These are phyloP conservation scores for Aspergillus eucalypticola DNA, from an alignment of 2,329 filamentous ascomycete species.

Conservation along the genomic window DNA sequence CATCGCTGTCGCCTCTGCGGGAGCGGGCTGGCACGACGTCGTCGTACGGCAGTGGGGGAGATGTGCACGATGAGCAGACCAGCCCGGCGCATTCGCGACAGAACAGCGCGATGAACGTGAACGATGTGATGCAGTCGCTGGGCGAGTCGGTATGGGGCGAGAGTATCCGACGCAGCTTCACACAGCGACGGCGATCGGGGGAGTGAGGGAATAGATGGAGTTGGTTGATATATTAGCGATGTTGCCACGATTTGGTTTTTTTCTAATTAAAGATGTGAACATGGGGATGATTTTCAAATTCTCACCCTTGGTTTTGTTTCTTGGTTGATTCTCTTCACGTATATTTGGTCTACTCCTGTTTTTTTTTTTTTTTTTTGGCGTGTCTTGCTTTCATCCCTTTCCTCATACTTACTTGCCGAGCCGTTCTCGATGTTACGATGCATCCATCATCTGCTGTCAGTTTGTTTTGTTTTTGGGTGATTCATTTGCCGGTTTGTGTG, in stretches of 20 bases:
- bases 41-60: slow-evolving; percentile 33
- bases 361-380: too few relatives aligned
- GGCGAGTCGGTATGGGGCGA: slow-evolving; percentile 92
- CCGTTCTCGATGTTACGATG: background rate
- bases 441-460: background rate
- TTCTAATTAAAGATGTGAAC: background rate
- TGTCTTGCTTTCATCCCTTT: slow-evolving; percentile 7
- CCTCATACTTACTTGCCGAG: background rate
- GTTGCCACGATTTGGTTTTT: slow-evolving; percentile 6
- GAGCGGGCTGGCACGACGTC: slow-evolving; percentile 24
- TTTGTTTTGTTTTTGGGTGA: background rate
- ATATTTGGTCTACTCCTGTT: slow-evolving; percentile 9
- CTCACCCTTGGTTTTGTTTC: background rate
- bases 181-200: slow-evolving; percentile 55
- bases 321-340: slow-evolving; percentile 4
- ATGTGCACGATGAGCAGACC: slow-evolving; percentile 16
- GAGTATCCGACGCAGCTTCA: slow-evolving; percentile 86
- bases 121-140: slow-evolving; percentile 79
- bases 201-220: slow-evolving; percentile 16
- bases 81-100: slow-evolving; percentile 55
- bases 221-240: slow-evolving; percentile 17
- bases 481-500: background rate
- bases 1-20: slow-evolving; percentile 38
- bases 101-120: slow-evolving; percentile 69
- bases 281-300: too few relatives aligned